phyloP scores from a whole-genome alignment of 495 filamentous ascomycete species.

The Darksidea phi region DNA sequence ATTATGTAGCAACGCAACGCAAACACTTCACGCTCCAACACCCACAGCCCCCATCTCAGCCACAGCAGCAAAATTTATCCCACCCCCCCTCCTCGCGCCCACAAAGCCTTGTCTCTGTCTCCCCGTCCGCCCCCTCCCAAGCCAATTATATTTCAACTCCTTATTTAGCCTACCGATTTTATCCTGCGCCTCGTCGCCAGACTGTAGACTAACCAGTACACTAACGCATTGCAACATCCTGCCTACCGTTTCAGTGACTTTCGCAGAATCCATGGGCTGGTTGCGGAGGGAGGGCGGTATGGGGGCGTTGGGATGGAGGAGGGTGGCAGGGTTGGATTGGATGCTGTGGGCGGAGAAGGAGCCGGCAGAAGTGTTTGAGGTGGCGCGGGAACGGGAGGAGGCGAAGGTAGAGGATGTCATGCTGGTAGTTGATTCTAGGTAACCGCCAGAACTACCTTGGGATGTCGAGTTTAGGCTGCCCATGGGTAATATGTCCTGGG shows the following conservation, averaged over 20 bases:
- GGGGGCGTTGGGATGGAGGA: constrained; percentile 7
- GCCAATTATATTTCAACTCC: constrained; percentile 92
- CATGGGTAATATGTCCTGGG: constrained; percentile 2
- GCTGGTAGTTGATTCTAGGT: constrained; percentile 57
- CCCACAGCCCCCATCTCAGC: too few species aligned
- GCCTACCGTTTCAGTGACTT: constrained; percentile 89
- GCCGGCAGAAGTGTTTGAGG: constrained; percentile 80
- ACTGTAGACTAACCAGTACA: constrained; percentile 76
- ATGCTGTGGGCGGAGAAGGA: constrained; percentile 53
- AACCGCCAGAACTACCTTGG: constrained; percentile 25
- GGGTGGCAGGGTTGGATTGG: constrained; percentile 33
- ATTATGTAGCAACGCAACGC: too few species aligned
- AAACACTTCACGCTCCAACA: too few species aligned
- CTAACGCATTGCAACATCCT: constrained; percentile 96
- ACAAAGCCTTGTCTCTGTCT: constrained; percentile 88
- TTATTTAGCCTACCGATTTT: constrained; percentile 81
- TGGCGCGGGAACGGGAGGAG: constrained; percentile 54
- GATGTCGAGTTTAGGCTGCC: constrained; percentile 14
- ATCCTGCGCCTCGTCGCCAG: constrained; percentile 67
- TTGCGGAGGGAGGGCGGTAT: constrained; percentile 21
- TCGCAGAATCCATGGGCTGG: constrained; percentile 64
- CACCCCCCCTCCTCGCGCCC: constrained; percentile 52
- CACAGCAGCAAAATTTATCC: constrained; percentile 7
- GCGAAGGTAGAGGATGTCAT: constrained; percentile 41
- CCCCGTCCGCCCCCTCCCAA: constrained; percentile 84